These are phyloP conservation scores for Tubosaeta sp. DNA, from an alignment of 768 basidiomycete species.

Conservation along the genomic window DNA sequence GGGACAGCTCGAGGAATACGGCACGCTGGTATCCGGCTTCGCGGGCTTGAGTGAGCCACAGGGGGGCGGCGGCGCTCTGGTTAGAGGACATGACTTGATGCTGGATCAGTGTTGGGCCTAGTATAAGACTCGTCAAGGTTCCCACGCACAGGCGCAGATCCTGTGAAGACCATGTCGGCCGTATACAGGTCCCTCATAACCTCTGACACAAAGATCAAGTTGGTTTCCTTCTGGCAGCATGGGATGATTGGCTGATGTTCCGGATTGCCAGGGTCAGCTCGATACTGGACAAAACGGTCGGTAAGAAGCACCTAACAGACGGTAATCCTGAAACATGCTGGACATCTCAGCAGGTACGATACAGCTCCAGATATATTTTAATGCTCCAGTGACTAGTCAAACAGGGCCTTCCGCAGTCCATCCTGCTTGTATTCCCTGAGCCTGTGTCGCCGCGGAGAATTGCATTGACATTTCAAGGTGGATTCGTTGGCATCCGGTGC, in stretches of 20 bases:
- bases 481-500: conserved; percentile 74
- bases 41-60: conserved; percentile 15
- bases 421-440: conserved; percentile 56
- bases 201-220: conserved; percentile 26
- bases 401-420: conserved; percentile 76
- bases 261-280: conserved; percentile 63
- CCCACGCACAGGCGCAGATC: conserved; percentile 15
- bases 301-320: conserved; percentile 69
- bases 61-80: conserved; percentile 1
- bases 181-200: conserved; percentile 20
- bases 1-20: conserved; percentile 34
- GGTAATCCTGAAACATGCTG: conserved; percentile 76
- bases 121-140: conserved; percentile 2
- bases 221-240: conserved; percentile 37
- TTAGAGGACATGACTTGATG: conserved; percentile 9
- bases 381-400: conserved; percentile 8
- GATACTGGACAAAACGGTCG: conserved; percentile 66
- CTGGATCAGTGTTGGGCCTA: neutral
- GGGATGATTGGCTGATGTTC: conserved; percentile 3
- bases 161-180: conserved; percentile 18
- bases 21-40: conserved; percentile 13
- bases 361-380: conserved; percentile 1
- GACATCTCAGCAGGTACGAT: conserved; percentile 70
- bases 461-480: conserved; percentile 76
- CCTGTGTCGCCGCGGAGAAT: conserved; percentile 55